Evolutionary conservation across 495 filamentous ascomycete species (phyloP), one percentile per base, ranked within the genome.

Genomic region (Aspergillus kassunensis): DNA sequence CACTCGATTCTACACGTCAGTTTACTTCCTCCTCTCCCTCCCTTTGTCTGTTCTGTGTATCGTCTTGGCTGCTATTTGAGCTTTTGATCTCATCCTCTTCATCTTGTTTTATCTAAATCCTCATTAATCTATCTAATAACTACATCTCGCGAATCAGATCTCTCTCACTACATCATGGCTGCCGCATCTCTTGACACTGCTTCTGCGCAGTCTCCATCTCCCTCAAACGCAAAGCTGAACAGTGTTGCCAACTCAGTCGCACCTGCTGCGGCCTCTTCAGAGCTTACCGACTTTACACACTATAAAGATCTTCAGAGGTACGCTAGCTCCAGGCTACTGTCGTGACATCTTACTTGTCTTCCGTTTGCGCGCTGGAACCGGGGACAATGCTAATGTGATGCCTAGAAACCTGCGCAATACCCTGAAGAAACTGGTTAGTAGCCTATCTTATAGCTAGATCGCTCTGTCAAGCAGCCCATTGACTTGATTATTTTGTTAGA

Each of bases 281-380:
- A 71, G 55, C 24, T 57, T 20, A 46, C 75, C 39, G 90, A 95
- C 60, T 88, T 78, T 60, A 73, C 79, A 6, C 88, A 92, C 64
- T 75, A 96, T 57, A 89, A 85, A 63, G 91, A 97, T 60, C 76
- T 96, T 16, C 80, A 90, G 55, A 96, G 91, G 90, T 95, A 67
- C 61, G 85, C 73, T 50, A 23, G 4, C 8, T 31, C 11, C 25
- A 27, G 29, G 41, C 41, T 43, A 6, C 1, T n/a, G 3, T 15
- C 41, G 23, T n/a, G 11, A 4, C 37, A 12, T 24, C 24, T 25
- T 4, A 12, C 24, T 5, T 6, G 8, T 29, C 27, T 18, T 27
- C 19, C 11, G 6, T 30, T 29, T 44, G 42, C 29, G 39, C 19
- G 23, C 51, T 43, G 25, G 20, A 31, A 15, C 29, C 23, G 6